Conservation (phyloP, 2,329 filamentous ascomycete genomes). For the Penicillium griseofulvum region DNA sequence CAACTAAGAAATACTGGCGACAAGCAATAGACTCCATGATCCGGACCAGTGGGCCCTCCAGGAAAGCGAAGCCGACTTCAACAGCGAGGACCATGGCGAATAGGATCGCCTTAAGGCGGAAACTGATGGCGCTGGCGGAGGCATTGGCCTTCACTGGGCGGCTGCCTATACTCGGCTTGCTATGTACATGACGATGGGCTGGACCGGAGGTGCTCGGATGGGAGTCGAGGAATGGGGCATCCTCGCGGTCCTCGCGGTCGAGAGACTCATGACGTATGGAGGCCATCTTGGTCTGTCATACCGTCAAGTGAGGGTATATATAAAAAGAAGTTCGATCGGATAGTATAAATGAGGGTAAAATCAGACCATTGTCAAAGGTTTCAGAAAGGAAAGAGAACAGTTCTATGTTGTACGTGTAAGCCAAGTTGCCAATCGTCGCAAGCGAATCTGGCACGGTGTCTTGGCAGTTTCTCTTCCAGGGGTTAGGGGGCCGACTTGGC, state of each 20-base stretch:
- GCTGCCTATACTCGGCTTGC: not conserved
- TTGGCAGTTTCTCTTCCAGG: conserved; percentile 6
- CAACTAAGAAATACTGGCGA: conserved; percentile 42
- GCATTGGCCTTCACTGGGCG: conserved; percentile 4
- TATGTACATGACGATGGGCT: not conserved
- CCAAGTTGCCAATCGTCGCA: conserved; percentile 20
- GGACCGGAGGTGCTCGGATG: conserved; percentile 5
- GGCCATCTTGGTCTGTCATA: conserved; percentile 25
- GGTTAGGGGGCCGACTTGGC: conserved; percentile 1
- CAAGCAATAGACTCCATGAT: conserved; percentile 52
- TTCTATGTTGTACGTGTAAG: not conserved
- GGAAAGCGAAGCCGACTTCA: conserved; percentile 47
- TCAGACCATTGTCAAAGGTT: not conserved
- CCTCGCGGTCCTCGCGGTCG: conserved; percentile 21
- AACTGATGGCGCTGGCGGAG: conserved; percentile 28
- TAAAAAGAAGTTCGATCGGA: not conserved
- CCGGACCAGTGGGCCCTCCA: conserved; percentile 47
- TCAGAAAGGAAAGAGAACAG: not conserved
- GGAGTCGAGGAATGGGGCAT: conserved; percentile 33
- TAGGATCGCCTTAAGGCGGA: conserved; percentile 42
- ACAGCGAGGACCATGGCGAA: conserved; percentile 44
- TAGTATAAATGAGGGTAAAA: not conserved
- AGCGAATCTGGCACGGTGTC: conserved; percentile 17
- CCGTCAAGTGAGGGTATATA: conserved; percentile 13
- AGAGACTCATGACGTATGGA: conserved; percentile 24